Base-by-base conservation (phyloP, 176 grass and related monocot genomes). In the Alopecurus myosuroides region DNA sequence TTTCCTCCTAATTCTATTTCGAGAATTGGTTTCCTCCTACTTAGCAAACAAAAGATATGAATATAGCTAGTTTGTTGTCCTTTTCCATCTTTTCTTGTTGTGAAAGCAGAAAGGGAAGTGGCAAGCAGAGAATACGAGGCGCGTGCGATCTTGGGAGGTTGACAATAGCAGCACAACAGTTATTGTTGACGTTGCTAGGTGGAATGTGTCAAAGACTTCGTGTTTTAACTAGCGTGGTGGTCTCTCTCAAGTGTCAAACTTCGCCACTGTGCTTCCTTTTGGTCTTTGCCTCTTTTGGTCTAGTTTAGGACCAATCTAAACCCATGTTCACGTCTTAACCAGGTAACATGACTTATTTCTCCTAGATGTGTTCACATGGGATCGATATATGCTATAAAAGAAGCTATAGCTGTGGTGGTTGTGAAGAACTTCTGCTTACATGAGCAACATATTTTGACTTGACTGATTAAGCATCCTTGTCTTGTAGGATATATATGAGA, bases 291-390 rank as follows among this genome's bases (percentile, higher is more conserved):
- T n/a, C n/a, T n/a, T n/a, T n/a, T 12, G 10, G 28, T 75, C 72
- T 20, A 5, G 76, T 68, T 46, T 80, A 80, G 57, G 68, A 57
- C 76, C 65, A n/a, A 85, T 85, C 28, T 76, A 85, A 89, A 85
- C 30, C 70, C 84, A 67, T 83, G 88, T 20, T 49, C 67, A 48
- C 74, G 46, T 83, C 74, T 49, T 20, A 74, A 74, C 15, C 14
- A 30, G 70, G 44, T 17, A 17, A 28, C 70, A 48, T 10, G 41
- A 46, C 25, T 73, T 30, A 10, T 5, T 29, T 45, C 23, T 45
- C 39, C 7, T 20, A 28, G 20, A 51, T 82, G 52, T 45, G 51
- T 89, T 82, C 83, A 86, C 78, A 90, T 25, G 26, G 4, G n/a
- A n/a, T n/a, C n/a, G n/a, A 7, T 45, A 23, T 50, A 37, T 81